Base-by-base conservation (phyloP, 148 eudicot genomes). In the Vaccinium macrocarpon region DNA sequence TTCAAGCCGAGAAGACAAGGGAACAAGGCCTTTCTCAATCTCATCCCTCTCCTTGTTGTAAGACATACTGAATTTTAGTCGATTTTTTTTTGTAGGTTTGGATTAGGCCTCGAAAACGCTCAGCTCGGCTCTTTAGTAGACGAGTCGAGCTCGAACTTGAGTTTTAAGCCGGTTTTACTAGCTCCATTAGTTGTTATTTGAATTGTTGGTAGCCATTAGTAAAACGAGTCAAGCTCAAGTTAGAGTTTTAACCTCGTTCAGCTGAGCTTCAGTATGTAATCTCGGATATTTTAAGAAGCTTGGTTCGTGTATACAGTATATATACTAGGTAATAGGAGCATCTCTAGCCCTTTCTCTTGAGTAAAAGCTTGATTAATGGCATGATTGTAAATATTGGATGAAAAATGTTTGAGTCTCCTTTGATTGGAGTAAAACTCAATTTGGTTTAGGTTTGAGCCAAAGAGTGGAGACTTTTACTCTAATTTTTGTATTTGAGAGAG, bases 41-140 rank as follows among this genome's bases (percentile, higher is more conserved):
- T 89, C 15, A 85, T 89, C 48, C 91, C 87, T 32, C 89, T 89
- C 27, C 91, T 89, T 73, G 88, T 87, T 38, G 91, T 89, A 87
- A 14, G 87, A 55, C 25, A 29, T 75, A 21, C 10, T 61, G 25
- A 19, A 61, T 61, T 32, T 32, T 32, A 32, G 35, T 32, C 2
- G 2, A 32, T 32, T 32, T 32, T 32, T 32, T 53, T 53, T 10
- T 12, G 12, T 53, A 15, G 57, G 57, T 53, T 12, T 53, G 57
- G 12, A 53, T 53, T 53, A 3, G 57, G 57, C 18, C 57, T 10
- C 3, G 2, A 2, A 12, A 53, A 8, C 15, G 57, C 57, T 53
- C 3, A 3, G 57, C 57, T 53, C 14, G 15, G 57, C 3, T 12
- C 3, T 3, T 57, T 19, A 18, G 61, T 57, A 57, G 19, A 8